phyloP scores from a whole-genome alignment of 2,329 filamentous ascomycete genomes.

The Lasiodiplodia sp. region DNA sequence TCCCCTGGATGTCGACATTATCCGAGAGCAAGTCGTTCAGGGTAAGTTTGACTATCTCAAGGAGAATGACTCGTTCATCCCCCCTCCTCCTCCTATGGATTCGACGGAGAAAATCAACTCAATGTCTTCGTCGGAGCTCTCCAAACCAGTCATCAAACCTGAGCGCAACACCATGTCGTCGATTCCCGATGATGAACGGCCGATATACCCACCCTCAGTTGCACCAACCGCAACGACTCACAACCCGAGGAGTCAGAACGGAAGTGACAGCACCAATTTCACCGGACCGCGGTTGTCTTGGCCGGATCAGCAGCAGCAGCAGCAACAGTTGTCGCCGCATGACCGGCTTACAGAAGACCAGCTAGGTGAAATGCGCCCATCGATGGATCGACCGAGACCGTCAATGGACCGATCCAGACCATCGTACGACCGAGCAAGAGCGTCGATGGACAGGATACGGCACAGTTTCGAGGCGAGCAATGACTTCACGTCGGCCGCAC shows the following conservation, averaged over 20 bases:
- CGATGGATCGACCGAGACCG: conserved; percentile 18
- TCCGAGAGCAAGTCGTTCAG: conserved; percentile 86
- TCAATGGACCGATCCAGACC: conserved; percentile 64
- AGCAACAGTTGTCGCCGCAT: conserved; percentile 23
- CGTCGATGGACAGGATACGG: conserved; percentile 85
- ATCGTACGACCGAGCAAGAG: conserved; percentile 86
- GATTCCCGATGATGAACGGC: conserved; percentile 86
- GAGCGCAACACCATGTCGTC: conserved; percentile 64
- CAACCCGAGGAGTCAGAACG: conserved; percentile 84
- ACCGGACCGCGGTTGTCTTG: conserved; percentile 54
- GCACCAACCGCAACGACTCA: conserved; percentile 72
- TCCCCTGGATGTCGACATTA: conserved; percentile 91
- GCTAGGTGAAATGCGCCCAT: conserved; percentile 13
- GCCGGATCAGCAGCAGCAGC: conserved; percentile 31
- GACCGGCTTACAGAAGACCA: conserved; percentile 1
- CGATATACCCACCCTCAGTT: conserved; percentile 92
- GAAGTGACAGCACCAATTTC: conserved; percentile 93
- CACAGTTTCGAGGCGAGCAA: conserved; percentile 85
- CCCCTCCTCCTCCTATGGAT: conserved; percentile 40
- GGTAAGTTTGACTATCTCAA: conserved; percentile 83
- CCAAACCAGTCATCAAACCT: conserved; percentile 53
- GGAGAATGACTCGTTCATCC: conserved; percentile 59
- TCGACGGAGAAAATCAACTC: conserved; percentile 54
- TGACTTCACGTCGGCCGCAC: conserved; percentile 90
- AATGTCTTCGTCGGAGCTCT: conserved; percentile 65